Conservation (phyloP, 495 filamentous ascomycete genomes). For the Aeminium ludgeri region DNA sequence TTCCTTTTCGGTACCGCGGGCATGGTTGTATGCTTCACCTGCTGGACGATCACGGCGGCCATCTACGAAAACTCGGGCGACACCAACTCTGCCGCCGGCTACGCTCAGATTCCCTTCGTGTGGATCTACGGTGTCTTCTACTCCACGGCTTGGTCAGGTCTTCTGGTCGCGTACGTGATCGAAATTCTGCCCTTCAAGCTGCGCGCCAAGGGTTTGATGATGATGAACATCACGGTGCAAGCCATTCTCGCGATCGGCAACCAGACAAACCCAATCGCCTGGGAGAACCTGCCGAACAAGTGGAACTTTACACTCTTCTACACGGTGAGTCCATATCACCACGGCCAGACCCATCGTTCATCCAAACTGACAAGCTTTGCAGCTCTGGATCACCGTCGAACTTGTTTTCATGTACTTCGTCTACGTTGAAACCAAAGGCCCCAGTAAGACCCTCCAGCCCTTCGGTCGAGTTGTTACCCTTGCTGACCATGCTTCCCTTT, state of each 20-base stretch:
- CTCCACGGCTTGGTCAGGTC: constrained; percentile 23
- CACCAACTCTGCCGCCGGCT: constrained; percentile 39
- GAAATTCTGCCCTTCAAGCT: constrained; percentile 53
- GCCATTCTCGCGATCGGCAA: constrained; percentile 36
- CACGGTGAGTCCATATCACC: no score
- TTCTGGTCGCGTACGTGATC: constrained; percentile 39
- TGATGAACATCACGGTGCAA: constrained; percentile 15
- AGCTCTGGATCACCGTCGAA: constrained; percentile 22
- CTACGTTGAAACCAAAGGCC: constrained; percentile 9
- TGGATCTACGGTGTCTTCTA: constrained; percentile 20
- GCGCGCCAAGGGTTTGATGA: constrained; percentile 51
- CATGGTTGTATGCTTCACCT: constrained; percentile 11
- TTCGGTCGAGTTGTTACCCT: background rate
- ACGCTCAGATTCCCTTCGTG: constrained; percentile 33
- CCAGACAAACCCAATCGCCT: constrained; percentile 28
- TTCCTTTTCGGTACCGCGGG: constrained; percentile 7
- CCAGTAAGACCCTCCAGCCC: no score
- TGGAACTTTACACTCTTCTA: constrained; percentile 52
- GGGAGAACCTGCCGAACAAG: no score
- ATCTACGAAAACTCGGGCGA: constrained; percentile 13
- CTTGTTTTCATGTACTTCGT: constrained; percentile 14
- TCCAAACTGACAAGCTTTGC: no score
- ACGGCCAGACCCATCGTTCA: background rate
- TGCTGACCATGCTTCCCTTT: constrained; percentile 35
- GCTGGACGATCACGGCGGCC: constrained; percentile 19